Percentiles rank a stretch among this genome's conserved stretches.
Conservation (phyloP, 164 flowering plant species). For the Piper longum region DNA sequence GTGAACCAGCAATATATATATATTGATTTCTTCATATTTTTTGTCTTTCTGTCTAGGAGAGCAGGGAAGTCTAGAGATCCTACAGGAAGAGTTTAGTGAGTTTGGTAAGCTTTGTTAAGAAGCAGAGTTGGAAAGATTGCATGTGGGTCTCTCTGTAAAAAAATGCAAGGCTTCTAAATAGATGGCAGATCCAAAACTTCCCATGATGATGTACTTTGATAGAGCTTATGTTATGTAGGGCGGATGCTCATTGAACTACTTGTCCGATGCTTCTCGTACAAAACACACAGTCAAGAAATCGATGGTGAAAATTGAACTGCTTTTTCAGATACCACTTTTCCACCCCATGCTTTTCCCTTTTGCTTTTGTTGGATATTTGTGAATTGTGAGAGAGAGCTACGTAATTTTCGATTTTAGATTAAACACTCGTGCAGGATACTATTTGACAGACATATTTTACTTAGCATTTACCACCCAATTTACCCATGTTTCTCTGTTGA, state of each 20-base stretch:
- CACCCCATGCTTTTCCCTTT: background rate
- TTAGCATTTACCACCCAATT: background rate
- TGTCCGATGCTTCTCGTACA: background rate
- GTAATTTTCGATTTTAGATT: background rate
- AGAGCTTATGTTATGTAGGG: background rate
- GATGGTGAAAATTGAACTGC: background rate
- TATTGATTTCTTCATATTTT: background rate
- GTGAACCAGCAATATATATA: too few relatives aligned
- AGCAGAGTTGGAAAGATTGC: background rate
- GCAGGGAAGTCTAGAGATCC: background rate
- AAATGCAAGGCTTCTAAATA: background rate
- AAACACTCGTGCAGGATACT: background rate
- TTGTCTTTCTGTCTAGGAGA: background rate
- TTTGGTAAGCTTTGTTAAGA: background rate
- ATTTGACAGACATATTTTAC: background rate
- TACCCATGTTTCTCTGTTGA: background rate
- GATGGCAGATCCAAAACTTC: background rate
- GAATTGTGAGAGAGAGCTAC: background rate
- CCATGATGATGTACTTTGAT: background rate
- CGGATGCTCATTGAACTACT: background rate
- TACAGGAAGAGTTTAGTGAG: background rate
- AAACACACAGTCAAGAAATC: background rate
- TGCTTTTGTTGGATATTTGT: background rate
- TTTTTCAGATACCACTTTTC: background rate
- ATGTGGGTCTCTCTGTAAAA: background rate